Conservation (phyloP, 2,329 filamentous ascomycete genomes). For the Penicillium sp. region DNA sequence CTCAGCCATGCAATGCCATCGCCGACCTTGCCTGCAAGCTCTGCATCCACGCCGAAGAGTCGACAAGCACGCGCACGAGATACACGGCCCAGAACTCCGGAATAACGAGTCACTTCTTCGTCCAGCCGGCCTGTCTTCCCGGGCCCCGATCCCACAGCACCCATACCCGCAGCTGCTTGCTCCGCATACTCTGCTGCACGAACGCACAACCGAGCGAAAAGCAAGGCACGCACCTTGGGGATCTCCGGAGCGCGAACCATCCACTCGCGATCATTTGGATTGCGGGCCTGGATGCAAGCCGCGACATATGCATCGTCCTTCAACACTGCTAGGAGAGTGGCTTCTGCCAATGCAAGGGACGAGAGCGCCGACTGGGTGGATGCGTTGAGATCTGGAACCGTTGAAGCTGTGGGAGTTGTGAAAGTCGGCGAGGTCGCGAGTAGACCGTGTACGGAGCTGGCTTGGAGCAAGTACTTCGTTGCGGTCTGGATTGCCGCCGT, state of each 20-base stretch:
- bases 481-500: constrained; percentile 72
- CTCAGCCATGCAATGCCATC: constrained; percentile 85
- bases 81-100: constrained; percentile 73
- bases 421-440: constrained; percentile 61
- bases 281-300: constrained; percentile 77
- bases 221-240: constrained; percentile 82
- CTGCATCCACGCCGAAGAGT: constrained; percentile 89
- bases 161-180: constrained; percentile 64
- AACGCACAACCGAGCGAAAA: constrained; percentile 86
- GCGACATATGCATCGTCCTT: constrained; percentile 95
- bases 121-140: constrained; percentile 52
- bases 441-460: constrained; percentile 77
- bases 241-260: constrained; percentile 92
- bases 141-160: constrained; percentile 37
- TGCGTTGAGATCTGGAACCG: constrained; percentile 52
- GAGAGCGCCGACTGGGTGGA: constrained; percentile 48
- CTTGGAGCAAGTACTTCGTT: constrained; percentile 76
- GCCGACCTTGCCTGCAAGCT: constrained; percentile 78
- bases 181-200: constrained; percentile 86
- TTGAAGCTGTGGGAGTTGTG: constrained; percentile 30
- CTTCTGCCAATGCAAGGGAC: constrained; percentile 77
- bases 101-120: constrained; percentile 70
- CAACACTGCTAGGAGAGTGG: constrained; percentile 83
- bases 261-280: constrained; percentile 87
- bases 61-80: constrained; percentile 84